phyloP scores from a whole-genome alignment of 768 basidiomycete genomes.

The Dacryopinax spathularia region DNA sequence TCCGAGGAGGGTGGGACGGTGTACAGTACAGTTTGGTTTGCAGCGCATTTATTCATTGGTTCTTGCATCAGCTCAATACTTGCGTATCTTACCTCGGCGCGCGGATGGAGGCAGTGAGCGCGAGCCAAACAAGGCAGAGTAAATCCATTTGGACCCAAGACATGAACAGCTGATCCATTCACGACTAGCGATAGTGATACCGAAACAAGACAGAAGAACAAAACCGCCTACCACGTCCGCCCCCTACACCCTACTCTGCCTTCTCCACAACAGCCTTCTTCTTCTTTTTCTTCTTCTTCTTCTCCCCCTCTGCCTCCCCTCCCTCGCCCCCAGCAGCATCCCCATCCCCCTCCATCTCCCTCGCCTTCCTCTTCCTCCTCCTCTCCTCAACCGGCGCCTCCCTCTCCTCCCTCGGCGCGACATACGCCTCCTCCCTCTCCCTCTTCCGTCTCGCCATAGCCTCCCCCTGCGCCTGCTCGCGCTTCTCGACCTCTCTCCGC shows the following conservation, averaged over 20 bases:
- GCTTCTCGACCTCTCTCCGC: slow-evolving; percentile 49
- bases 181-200: no score
- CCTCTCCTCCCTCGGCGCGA: slow-evolving; percentile 69
- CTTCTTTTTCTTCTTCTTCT: slow-evolving; percentile 26
- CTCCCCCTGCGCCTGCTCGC: slow-evolving; percentile 81
- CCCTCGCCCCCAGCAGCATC: slow-evolving; percentile 10
- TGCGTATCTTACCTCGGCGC: no score
- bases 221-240: no score
- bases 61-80: no score
- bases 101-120: no score
- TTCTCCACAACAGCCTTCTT: slow-evolving; percentile 3
- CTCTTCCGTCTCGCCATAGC: slow-evolving; percentile 53
- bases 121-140: no score
- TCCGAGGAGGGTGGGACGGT: no score
- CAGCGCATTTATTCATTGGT: no score
- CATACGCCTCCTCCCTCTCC: slow-evolving; percentile 73
- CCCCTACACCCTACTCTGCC: background rate
- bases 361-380: slow-evolving; percentile 34
- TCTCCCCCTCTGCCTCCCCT: slow-evolving; percentile 18
- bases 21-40: no score
- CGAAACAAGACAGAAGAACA: no score
- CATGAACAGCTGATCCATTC: no score
- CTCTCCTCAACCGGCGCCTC: slow-evolving; percentile 68
- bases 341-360: slow-evolving; percentile 31
- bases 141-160: no score